A percentile compares a stretch with the other conserved stretches of the same genome.
These are phyloP conservation scores for Sclerotinia trifoliorum DNA, from an alignment of 2,329 filamentous ascomycete species.

Conservation along the genomic window DNA sequence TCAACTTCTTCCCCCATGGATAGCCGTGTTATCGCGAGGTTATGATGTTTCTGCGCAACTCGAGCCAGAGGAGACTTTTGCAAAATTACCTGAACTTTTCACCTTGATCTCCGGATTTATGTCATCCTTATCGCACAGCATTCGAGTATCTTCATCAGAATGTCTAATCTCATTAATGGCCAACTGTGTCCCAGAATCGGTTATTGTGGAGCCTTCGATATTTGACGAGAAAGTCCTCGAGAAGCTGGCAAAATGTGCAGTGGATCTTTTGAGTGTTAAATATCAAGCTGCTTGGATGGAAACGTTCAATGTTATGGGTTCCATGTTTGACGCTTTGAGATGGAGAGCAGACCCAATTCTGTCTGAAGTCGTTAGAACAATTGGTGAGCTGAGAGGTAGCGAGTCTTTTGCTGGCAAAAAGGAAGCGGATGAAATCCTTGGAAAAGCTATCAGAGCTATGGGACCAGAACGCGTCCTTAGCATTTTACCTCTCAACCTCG, in stretches of 20 bases:
- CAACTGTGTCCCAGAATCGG: slow-evolving; percentile 81
- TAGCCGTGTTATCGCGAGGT: slow-evolving; percentile 88
- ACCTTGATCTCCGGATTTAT: slow-evolving; percentile 77
- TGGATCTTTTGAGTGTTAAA: slow-evolving; percentile 78
- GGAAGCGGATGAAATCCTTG: slow-evolving; percentile 86
- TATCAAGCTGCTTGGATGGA: slow-evolving; percentile 95
- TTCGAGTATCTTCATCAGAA: slow-evolving; percentile 90
- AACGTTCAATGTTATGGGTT: slow-evolving; percentile 83
- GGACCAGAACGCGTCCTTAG: slow-evolving; percentile 81
- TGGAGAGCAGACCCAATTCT: slow-evolving; percentile 84
- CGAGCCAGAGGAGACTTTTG: slow-evolving; percentile 85
- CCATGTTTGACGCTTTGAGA: slow-evolving; percentile 81
- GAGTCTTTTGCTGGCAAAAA: slow-evolving; percentile 92
- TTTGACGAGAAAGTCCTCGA: slow-evolving; percentile 89
- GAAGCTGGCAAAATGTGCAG: slow-evolving; percentile 71
- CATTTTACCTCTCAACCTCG: slow-evolving; percentile 82
- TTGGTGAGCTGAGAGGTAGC: slow-evolving; percentile 85
- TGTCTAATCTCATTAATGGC: slow-evolving; percentile 90
- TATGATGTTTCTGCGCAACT: slow-evolving; percentile 92
- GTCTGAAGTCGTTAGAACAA: slow-evolving; percentile 68
- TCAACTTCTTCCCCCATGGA: slow-evolving; percentile 92
- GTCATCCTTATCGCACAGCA: slow-evolving; percentile 84
- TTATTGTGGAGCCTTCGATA: slow-evolving; percentile 83
- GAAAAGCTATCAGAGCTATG: slow-evolving; percentile 84
- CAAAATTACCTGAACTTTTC: slow-evolving; percentile 84